Percentiles rank a stretch among this genome's conserved stretches.
Conservation (phyloP, 306 rosid species). For the Trifolium repens region DNA sequence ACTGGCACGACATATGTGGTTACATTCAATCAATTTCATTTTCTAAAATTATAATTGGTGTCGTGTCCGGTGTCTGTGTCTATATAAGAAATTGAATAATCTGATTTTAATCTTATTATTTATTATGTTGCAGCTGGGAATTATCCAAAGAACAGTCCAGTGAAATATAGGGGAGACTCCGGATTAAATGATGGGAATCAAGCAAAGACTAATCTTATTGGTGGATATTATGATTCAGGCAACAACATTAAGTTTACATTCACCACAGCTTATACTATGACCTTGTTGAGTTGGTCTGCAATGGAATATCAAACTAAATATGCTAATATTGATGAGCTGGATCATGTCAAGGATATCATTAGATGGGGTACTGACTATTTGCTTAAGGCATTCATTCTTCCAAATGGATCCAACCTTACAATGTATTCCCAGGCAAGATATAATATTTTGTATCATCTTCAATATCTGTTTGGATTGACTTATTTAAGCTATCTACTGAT, state of each 20-base stretch:
- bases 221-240: constrained; percentile 95
- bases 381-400: constrained; percentile 60
- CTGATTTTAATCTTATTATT: background rate
- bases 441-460: background rate
- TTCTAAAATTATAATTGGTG: background rate
- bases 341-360: constrained; percentile 79
- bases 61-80: background rate
- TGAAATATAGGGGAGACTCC: constrained; percentile 75
- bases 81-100: no score
- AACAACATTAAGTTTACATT: constrained; percentile 83
- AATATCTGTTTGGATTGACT: background rate
- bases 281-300: constrained; percentile 83
- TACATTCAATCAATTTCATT: background rate
- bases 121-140: constrained; percentile 58
- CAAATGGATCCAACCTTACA: constrained; percentile 50
- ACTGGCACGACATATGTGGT: background rate
- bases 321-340: constrained; percentile 68
- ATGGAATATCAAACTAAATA: constrained; percentile 77
- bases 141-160: constrained; percentile 62
- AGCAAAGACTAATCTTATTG: constrained; percentile 50
- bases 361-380: constrained; percentile 86
- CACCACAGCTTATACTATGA: constrained; percentile 78
- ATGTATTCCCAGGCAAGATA: constrained; percentile 74
- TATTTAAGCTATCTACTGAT: background rate
- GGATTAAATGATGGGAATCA: constrained; percentile 69